Evolutionary conservation across 495 filamentous ascomycete species (phyloP).

Genomic region (Cudoniella acicularis): DNA sequence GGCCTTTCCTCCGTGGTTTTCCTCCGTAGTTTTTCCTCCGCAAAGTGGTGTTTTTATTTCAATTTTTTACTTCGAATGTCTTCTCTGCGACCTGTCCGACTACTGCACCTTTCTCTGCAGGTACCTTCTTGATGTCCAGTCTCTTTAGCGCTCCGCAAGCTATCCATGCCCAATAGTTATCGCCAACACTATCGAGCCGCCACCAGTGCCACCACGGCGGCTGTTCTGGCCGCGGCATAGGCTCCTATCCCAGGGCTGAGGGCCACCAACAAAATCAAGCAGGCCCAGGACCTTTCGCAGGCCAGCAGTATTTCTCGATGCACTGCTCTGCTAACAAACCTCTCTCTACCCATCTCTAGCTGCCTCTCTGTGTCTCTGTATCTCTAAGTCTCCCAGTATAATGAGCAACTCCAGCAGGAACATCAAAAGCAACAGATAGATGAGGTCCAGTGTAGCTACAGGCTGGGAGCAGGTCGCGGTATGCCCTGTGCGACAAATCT

Average conservation of each 20-base stretch:
- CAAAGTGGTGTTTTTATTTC: background rate
- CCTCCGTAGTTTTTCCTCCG: too few species aligned
- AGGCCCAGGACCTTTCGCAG: background rate
- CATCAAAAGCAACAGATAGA: conserved; percentile 1
- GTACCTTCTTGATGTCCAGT: background rate
- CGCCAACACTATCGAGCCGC: background rate
- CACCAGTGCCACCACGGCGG: too few species aligned
- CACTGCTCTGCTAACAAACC: background rate
- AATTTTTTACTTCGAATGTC: background rate
- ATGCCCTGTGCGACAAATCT: background rate
- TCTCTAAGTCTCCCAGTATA: too few species aligned
- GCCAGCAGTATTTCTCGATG: background rate
- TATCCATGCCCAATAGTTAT: background rate
- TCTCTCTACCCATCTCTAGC: too few species aligned
- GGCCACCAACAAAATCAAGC: background rate
- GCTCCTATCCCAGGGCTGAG: background rate
- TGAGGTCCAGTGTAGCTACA: background rate
- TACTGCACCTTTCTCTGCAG: background rate
- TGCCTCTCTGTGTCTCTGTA: too few species aligned
- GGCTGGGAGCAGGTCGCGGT: background rate
- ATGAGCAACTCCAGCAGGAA: background rate
- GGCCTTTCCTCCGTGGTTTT: too few species aligned
- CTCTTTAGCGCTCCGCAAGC: background rate
- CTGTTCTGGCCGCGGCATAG: background rate
- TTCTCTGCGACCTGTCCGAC: background rate